phyloP scores from a whole-genome alignment of 805 yeast genomes.

The Danielia oregonensis region DNA sequence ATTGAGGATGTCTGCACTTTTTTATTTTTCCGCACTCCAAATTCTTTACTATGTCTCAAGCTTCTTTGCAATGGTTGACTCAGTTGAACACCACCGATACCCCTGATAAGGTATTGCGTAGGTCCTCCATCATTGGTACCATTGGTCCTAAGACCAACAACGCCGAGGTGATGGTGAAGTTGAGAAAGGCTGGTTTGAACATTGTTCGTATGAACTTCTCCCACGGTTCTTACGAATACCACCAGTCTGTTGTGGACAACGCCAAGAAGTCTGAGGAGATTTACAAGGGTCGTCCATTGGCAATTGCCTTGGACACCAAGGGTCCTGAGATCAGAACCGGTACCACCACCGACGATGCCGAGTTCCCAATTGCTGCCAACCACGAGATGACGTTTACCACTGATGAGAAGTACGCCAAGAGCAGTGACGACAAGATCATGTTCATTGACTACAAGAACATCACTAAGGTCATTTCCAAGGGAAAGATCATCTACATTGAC shows the following conservation, averaged over 20 bases:
- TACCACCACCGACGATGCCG: constrained; percentile 75
- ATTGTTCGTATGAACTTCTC: constrained; percentile 99
- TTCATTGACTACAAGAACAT: constrained; percentile 93
- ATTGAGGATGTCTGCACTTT: constrained; percentile 6
- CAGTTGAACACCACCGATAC: constrained; percentile 67
- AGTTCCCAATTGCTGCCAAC: constrained; percentile 77
- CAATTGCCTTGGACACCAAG: constrained; percentile 97
- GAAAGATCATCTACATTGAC: constrained; percentile 90
- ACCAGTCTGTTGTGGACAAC: constrained; percentile 93
- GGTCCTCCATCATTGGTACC: constrained; percentile 96
- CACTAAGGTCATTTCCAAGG: constrained; percentile 84
- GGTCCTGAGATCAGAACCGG: constrained; percentile 99
- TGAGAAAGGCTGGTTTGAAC: constrained; percentile 96
- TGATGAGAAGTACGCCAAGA: constrained; percentile 69
- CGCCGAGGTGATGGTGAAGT: constrained; percentile 75
- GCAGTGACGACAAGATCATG: constrained; percentile 78
- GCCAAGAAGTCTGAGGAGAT: constrained; percentile 90
- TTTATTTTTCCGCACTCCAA: constrained; percentile 5
- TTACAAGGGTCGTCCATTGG: constrained; percentile 94
- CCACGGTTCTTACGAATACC: constrained; percentile 97
- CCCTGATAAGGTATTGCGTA: constrained; percentile 79
- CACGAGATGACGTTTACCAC: constrained; percentile 94
- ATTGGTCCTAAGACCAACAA: constrained; percentile 97
- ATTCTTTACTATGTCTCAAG: constrained; percentile 31
- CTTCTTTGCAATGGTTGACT: constrained; percentile 76